Evolutionary conservation across 2,329 filamentous ascomycete species (phyloP).

Genomic region (Aspergillus hortae): DNA sequence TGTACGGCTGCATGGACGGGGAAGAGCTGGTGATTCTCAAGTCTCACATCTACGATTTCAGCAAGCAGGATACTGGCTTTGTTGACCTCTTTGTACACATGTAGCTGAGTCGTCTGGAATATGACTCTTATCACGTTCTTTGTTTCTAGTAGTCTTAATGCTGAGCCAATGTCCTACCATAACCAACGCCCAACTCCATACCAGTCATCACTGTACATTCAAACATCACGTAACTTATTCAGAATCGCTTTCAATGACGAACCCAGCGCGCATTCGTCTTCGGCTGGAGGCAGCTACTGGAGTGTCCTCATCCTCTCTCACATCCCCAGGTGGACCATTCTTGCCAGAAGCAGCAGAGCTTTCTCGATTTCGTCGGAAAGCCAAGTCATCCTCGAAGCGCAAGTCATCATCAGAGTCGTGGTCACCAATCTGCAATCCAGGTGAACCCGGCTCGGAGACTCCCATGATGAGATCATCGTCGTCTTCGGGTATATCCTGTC

Average conservation of each 20-base stretch:
- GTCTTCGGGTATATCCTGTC: slow-evolving; percentile 14
- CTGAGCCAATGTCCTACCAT: background rate
- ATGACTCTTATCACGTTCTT: too few relatives aligned
- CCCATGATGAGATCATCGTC: slow-evolving; percentile 31
- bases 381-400: slow-evolving; percentile 32
- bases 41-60: background rate
- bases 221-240: slow-evolving; percentile 26
- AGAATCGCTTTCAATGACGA: slow-evolving; percentile 44
- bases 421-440: slow-evolving; percentile 17
- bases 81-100: too few relatives aligned
- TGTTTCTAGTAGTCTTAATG: too few relatives aligned
- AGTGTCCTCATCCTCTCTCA: slow-evolving; percentile 30
- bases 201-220: slow-evolving; percentile 19
- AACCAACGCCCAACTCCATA: slow-evolving; percentile 20
- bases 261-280: slow-evolving; percentile 36
- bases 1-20: slow-evolving; percentile 1
- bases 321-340: slow-evolving; percentile 3
- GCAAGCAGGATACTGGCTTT: too few relatives aligned
- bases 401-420: slow-evolving; percentile 27
- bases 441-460: slow-evolving; percentile 16
- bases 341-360: slow-evolving; percentile 2
- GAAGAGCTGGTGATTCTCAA: background rate
- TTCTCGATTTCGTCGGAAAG: slow-evolving; percentile 25
- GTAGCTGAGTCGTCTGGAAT: too few relatives aligned
- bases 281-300: slow-evolving; percentile 26